A percentile compares a stretch with the other conserved stretches of the same genome.
Conservation (phyloP, 768 basidiomycete species). For the Piloderma croceum region DNA sequence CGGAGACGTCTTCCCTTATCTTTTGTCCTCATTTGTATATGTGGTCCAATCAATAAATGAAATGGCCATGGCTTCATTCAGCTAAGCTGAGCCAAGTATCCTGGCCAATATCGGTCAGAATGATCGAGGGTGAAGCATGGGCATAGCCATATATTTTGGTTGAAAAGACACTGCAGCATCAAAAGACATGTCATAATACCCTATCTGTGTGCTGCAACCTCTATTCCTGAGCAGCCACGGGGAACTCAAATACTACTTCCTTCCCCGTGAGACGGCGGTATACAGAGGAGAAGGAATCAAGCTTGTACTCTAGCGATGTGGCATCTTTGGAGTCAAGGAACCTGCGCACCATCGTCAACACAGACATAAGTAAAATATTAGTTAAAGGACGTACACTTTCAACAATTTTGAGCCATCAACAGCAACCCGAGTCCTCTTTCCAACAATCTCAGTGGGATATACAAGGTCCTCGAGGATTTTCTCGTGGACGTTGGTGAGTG, state of each 20-base stretch:
- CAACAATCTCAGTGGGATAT: constrained; percentile 97
- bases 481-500: constrained; percentile 96
- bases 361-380: constrained; percentile 11
- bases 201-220: constrained; percentile 28
- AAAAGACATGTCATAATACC: constrained; percentile 28
- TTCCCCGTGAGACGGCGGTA: constrained; percentile 95
- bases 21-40: too few relatives aligned
- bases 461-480: constrained; percentile 98
- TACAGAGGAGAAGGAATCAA: constrained; percentile 97
- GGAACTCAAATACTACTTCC: constrained; percentile 94
- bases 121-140: too few relatives aligned
- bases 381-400: constrained; percentile 77
- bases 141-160: constrained; percentile 34
- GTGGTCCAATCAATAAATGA: too few relatives aligned
- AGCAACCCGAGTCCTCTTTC: constrained; percentile 92
- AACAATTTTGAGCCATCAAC: constrained; percentile 93
- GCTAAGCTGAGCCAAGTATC: too few relatives aligned
- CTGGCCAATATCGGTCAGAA: too few relatives aligned
- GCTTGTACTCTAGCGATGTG: constrained; percentile 98
- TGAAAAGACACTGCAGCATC: constrained; percentile 12
- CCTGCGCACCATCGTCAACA: constrained; percentile 36
- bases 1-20: too few relatives aligned
- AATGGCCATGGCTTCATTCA: too few relatives aligned
- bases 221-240: constrained; percentile 69
- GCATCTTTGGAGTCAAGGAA: constrained; percentile 98